Evolutionary conservation across 2,329 filamentous ascomycete genomes (phyloP).

Genomic region (Alternaria longipes): DNA sequence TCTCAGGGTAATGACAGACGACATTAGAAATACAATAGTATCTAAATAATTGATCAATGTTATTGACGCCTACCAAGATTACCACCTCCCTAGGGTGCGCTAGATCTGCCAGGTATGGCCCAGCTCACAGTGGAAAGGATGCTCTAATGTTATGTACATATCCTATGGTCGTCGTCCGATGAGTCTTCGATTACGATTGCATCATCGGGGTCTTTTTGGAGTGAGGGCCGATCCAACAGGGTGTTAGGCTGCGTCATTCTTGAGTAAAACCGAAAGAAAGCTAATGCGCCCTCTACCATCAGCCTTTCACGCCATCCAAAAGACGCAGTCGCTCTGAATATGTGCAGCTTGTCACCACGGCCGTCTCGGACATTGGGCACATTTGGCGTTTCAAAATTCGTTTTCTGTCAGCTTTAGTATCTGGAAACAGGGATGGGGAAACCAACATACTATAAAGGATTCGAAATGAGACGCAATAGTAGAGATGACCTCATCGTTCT

Average conservation of each 20-base stretch:
- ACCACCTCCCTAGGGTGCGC: too few species aligned
- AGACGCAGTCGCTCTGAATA: background rate
- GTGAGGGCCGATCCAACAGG: background rate
- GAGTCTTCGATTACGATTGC: background rate
- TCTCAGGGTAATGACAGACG: too few species aligned
- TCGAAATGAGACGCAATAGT: background rate
- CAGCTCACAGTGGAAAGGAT: too few species aligned
- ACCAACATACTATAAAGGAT: background rate
- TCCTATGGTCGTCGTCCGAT: background rate
- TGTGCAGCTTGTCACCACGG: background rate
- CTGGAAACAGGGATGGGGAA: background rate
- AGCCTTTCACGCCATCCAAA: background rate
- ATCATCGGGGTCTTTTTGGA: background rate
- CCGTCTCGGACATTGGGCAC: background rate
- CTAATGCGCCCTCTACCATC: background rate
- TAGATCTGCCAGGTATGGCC: too few species aligned
- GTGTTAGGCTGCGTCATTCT: too few species aligned
- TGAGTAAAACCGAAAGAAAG: background rate
- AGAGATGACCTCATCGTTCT: background rate
- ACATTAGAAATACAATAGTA: too few species aligned
- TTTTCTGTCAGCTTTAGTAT: background rate
- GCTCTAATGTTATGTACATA: too few species aligned
- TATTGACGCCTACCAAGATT: too few species aligned
- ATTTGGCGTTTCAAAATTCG: background rate
- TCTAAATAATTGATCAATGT: too few species aligned